These are phyloP conservation scores for Tripterygium wilfordii DNA, from an alignment of 177 flowering plant species.

Conservation along the genomic window DNA sequence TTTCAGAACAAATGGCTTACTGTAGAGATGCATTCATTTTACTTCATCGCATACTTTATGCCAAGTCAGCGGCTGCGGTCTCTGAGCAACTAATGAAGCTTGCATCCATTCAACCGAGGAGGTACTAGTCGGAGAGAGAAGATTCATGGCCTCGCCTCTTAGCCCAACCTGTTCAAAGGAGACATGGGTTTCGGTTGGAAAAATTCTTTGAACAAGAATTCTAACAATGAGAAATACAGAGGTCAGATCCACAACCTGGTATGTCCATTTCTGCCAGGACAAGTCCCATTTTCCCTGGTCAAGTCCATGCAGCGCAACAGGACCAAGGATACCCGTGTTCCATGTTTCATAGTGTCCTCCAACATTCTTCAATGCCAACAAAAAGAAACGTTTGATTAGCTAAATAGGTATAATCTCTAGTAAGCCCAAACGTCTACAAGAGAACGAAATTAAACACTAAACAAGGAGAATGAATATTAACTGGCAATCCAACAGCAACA, in stretches of 20 bases:
- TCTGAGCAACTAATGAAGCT: conserved; percentile 42
- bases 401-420: too few relatives aligned
- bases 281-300: conserved; percentile 61
- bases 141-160: conserved; percentile 69
- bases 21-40: neutral
- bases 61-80: conserved; percentile 66
- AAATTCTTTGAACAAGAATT: neutral
- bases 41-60: conserved; percentile 42
- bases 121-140: conserved; percentile 41
- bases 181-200: too few relatives aligned
- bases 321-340: conserved; percentile 66
- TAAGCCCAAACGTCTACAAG: too few relatives aligned
- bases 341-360: conserved; percentile 70
- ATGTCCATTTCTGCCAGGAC: conserved; percentile 63
- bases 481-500: conserved; percentile 70
- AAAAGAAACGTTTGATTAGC: neutral
- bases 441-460: too few relatives aligned
- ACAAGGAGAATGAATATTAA: conserved; percentile 19
- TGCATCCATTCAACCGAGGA: conserved; percentile 61
- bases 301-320: conserved; percentile 64
- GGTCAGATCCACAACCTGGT: conserved; percentile 40
- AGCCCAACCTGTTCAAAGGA: conserved; percentile 57
- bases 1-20: neutral
- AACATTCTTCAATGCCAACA: conserved; percentile 40
- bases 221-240: neutral